Evolutionary conservation across 2,329 filamentous ascomycete genomes (phyloP).

Genomic region (Colletotrichum higginsianum): DNA sequence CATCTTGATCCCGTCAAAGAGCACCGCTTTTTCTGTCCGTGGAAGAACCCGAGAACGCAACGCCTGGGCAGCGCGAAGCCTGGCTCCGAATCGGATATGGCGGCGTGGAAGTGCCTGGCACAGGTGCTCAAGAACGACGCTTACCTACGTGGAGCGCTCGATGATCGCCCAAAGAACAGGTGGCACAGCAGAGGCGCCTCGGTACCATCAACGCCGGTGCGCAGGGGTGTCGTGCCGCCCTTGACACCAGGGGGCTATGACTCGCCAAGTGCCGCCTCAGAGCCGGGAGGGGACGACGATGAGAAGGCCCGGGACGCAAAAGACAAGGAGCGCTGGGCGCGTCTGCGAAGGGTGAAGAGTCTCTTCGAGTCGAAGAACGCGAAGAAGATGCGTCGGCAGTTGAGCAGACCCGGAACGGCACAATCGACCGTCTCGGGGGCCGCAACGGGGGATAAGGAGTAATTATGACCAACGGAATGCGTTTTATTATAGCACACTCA

Average conservation of each 20-base stretch:
- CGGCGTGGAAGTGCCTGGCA: constrained; percentile 70
- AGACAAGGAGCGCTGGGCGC: constrained; percentile 82
- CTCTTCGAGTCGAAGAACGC: constrained; percentile 76
- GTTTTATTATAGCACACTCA: constrained; percentile 10
- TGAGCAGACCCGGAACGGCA: constrained; percentile 60
- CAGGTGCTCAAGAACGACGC: constrained; percentile 72
- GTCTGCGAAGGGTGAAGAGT: constrained; percentile 79
- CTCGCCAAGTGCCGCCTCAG: constrained; percentile 41
- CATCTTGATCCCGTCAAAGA: constrained; percentile 78
- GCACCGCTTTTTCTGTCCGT: constrained; percentile 88
- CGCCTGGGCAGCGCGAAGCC: constrained; percentile 55
- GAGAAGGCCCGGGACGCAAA: constrained; percentile 67
- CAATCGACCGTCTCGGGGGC: constrained; percentile 49
- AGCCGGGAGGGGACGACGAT: constrained; percentile 56
- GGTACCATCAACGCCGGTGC: constrained; percentile 38
- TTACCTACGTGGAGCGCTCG: constrained; percentile 59
- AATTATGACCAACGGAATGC: neutral
- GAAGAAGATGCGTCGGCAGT: constrained; percentile 64
- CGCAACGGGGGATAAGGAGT: constrained; percentile 17
- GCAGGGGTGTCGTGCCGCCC: constrained; percentile 30
- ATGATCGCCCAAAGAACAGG: constrained; percentile 43
- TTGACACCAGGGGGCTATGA: constrained; percentile 42
- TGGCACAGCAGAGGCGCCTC: constrained; percentile 36
- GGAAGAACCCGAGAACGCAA: constrained; percentile 78
- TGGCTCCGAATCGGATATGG: constrained; percentile 54